Evolutionary conservation across 1,139 yeast species (phyloP).

Genomic region (Sugiyamaella grinbergsii): DNA sequence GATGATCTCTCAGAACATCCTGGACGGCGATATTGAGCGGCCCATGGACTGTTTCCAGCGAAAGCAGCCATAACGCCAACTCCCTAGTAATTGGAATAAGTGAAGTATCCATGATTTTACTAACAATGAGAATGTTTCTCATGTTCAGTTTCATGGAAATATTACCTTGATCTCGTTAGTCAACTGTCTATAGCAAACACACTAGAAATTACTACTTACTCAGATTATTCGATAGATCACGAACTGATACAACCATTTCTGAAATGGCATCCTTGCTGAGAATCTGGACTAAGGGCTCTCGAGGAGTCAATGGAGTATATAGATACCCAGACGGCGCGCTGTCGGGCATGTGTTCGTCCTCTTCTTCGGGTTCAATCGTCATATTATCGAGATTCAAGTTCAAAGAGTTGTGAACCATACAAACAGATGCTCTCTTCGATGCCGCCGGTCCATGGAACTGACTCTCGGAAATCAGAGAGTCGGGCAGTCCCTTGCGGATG

Average conservation of each 20-base stretch:
- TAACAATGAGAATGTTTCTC: conserved; percentile 61
- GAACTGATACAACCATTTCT: conserved; percentile 47
- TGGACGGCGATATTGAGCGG: conserved; percentile 54
- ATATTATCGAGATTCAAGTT: conserved; percentile 23
- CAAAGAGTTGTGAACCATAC: conserved; percentile 34
- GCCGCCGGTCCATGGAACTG: conserved; percentile 15
- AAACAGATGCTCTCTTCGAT: conserved; percentile 24
- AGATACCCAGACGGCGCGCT: conserved; percentile 18
- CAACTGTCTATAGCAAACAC: too few relatives aligned
- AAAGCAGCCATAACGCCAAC: conserved; percentile 59
- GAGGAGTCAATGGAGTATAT: conserved; percentile 23
- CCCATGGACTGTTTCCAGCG: conserved; percentile 43
- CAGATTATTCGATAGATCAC: conserved; percentile 46
- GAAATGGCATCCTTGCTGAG: conserved; percentile 44
- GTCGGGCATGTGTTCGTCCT: conserved; percentile 17
- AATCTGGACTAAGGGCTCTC: conserved; percentile 24
- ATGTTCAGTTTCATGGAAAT: conserved; percentile 60
- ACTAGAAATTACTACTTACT: conserved; percentile 35
- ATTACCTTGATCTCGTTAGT: conserved; percentile 30
- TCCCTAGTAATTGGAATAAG: conserved; percentile 58
- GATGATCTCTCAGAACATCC: conserved; percentile 49
- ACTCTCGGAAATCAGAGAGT: conserved; percentile 14
- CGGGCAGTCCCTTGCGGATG: conserved; percentile 22
- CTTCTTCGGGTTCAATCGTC: conserved; percentile 6
- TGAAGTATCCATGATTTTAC: conserved; percentile 66